Base-by-base conservation (phyloP, 495 filamentous ascomycete genomes). In the Schizothecium vesticola region DNA sequence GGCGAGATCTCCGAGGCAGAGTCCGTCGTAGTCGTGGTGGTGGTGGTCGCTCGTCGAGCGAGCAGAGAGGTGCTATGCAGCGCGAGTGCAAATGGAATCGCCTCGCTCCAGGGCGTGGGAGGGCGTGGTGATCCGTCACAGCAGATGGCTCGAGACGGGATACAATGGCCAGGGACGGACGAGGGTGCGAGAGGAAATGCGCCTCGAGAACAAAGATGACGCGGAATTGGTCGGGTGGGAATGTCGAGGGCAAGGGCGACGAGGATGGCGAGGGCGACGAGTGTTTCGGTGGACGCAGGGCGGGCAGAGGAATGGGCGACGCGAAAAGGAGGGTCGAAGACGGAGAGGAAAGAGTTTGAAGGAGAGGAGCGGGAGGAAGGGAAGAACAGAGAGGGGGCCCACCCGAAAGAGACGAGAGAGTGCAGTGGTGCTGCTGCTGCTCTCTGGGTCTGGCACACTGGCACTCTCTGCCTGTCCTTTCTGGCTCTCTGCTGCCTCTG, bases 291-390 rank as follows among this genome's bases (percentile, higher is more conserved):
- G 68, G 61, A 19, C 59, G 58, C 72, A 65, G 25, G 60, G 62
- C 63, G 71, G 66, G 60, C 33, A 62, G 71, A 64, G 63, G 70
- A 73, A 67, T 75, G 71, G 72, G 74, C 69, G 66, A 73, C 73
- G 73, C 72, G 75, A 72, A 75, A 77, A 73, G 66, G 51, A 60
- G 62, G 66, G 72, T 64, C 70, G 72, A 68, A 71, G 57, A 72
- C 71, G 66, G 67, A 72, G 69, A 73, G 71, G 33, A 68, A 74
- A 78, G 75, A 77, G 73, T 78, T 77, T 75, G 75, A 73, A 72
- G 71, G 71, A 65, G 73, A 69, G 67, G 70, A 72, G 69, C 61
- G 73, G 67, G 74, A 71, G 71, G 71, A 69, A 71, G 67, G 72
- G 70, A 69, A 66, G 56, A 67, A 22, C 36, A 74, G 69, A 66